Evolutionary conservation across 1,284 basidiomycete genomes (phyloP).

Genomic region (Exobasidium cylindrosporum): DNA sequence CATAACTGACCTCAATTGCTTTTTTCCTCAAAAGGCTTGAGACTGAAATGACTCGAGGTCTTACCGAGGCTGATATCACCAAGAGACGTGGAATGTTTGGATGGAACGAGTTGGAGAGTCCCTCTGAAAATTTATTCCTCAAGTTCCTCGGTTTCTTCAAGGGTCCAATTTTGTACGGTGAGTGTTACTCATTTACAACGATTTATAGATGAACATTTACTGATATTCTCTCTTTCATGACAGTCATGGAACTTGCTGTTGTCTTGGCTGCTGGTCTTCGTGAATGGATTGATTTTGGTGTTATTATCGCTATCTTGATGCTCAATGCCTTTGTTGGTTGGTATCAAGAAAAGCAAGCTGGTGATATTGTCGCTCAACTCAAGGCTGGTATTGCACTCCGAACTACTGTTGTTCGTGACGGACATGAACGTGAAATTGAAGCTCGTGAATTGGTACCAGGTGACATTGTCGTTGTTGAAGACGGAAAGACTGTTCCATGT

Average conservation of each 20-base stretch:
- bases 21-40: constrained; percentile 55
- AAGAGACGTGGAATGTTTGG: constrained; percentile 54
- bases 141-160: constrained; percentile 59
- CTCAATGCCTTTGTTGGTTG: constrained; percentile 63
- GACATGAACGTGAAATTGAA: constrained; percentile 60
- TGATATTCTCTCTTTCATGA: no score
- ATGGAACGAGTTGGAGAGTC: constrained; percentile 56
- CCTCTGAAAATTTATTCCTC: constrained; percentile 59
- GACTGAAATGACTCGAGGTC: constrained; percentile 59
- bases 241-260: constrained; percentile 58
- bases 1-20: not conserved
- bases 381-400: constrained; percentile 63
- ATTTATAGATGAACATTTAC: not conserved
- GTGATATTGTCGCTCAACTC: constrained; percentile 62
- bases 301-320: constrained; percentile 57
- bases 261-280: constrained; percentile 56
- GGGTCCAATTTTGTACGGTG: constrained; percentile 57
- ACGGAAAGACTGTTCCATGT: constrained; percentile 62
- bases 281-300: constrained; percentile 61
- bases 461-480: constrained; percentile 59
- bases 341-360: constrained; percentile 63
- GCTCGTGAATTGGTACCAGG: constrained; percentile 63
- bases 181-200: not conserved
- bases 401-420: constrained; percentile 59
- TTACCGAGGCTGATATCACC: constrained; percentile 57